phyloP scores from a whole-genome alignment of 345 rosid genomes.

The Salix viminalis region DNA sequence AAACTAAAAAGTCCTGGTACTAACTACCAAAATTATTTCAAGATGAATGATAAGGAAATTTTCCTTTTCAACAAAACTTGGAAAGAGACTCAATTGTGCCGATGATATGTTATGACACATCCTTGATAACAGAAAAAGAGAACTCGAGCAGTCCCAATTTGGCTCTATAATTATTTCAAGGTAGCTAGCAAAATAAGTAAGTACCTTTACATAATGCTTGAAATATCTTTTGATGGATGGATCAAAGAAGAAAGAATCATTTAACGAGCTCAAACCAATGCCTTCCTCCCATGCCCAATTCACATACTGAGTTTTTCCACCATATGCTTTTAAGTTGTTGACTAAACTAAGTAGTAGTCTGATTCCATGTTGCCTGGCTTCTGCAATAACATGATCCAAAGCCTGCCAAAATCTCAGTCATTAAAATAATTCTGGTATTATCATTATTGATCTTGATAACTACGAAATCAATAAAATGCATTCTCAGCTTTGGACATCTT shows the following conservation, averaged over 20 bases:
- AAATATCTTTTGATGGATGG: conserved; percentile 85
- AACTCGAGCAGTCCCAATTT: neutral
- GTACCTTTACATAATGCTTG: conserved; percentile 69
- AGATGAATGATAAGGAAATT: no score
- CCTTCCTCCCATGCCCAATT: conserved; percentile 99
- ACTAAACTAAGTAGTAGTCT: conserved; percentile 84
- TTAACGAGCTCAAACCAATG: conserved; percentile 79
- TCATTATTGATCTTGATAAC: neutral
- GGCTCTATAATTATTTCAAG: neutral
- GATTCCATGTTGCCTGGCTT: conserved; percentile 64
- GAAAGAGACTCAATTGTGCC: neutral
- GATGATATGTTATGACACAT: neutral
- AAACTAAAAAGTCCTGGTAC: no score
- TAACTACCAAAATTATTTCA: no score
- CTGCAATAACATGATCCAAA: conserved; percentile 85
- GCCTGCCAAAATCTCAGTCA: conserved; percentile 51
- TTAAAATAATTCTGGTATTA: neutral
- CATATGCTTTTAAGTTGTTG: conserved; percentile 81
- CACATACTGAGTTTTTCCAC: conserved; percentile 93
- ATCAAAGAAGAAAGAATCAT: conserved; percentile 95
- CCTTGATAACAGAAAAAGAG: neutral
- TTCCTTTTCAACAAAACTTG: no score
- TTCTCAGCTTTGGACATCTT: neutral
- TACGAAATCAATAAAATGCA: neutral
- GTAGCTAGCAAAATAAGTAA: neutral